Percentiles rank a stretch among this genome's conserved stretches.
Conservation (phyloP, 768 basidiomycete species). For the Lentinula lateritia region DNA sequence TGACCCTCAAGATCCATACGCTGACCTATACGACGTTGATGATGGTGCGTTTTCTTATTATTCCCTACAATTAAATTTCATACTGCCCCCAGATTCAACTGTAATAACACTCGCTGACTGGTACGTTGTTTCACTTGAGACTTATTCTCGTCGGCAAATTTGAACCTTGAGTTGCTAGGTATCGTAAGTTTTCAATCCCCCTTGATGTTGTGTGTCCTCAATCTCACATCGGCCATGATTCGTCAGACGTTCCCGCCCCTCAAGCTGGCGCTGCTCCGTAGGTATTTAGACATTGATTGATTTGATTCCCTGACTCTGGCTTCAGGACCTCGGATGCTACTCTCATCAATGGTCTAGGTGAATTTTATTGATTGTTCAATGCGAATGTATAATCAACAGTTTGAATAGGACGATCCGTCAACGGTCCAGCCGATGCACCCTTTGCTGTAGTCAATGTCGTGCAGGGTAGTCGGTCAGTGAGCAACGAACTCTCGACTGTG, state of each 20-base stretch:
- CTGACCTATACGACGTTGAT: conserved; percentile 17
- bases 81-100: conserved; percentile 11
- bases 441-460: conserved; percentile 28
- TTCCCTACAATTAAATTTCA: neutral
- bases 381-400: neutral
- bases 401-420: neutral
- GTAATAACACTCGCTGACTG: conserved; percentile 30
- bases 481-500: neutral
- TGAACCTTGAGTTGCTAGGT: neutral
- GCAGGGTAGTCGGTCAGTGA: conserved; percentile 13
- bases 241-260: conserved; percentile 6
- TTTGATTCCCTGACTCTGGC: neutral
- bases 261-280: conserved; percentile 1
- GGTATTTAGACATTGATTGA: neutral
- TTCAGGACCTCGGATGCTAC: conserved; percentile 13
- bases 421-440: conserved; percentile 13
- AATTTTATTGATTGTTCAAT: neutral
- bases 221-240: conserved; percentile 2
- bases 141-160: neutral
- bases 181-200: neutral
- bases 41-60: conserved; percentile 19
- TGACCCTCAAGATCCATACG: conserved; percentile 29
- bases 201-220: neutral
- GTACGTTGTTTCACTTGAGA: conserved; percentile 11
- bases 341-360: conserved; percentile 29